phyloP scores from a whole-genome alignment of 805 yeast species.

The Schwanniomyces polymorphus region DNA sequence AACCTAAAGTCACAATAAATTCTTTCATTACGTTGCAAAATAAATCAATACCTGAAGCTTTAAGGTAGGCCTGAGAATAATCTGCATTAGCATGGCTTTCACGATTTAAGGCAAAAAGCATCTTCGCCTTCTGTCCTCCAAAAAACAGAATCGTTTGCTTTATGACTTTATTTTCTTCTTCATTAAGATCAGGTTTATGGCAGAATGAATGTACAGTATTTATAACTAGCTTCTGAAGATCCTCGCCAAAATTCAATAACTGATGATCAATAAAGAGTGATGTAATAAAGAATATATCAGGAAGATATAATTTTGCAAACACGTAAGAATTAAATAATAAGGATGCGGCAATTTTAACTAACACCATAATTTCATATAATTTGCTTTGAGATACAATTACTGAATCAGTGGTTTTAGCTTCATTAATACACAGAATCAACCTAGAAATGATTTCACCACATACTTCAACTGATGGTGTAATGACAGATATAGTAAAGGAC shows the following conservation, averaged over 20 bases:
- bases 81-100: conserved; percentile 41
- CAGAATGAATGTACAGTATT: conserved; percentile 71
- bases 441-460: conserved; percentile 64
- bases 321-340: conserved; percentile 69
- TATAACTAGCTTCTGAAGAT: conserved; percentile 59
- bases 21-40: conserved; percentile 56
- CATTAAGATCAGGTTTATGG: conserved; percentile 52
- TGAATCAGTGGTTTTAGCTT: conserved; percentile 44
- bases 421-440: conserved; percentile 53
- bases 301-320: conserved; percentile 62
- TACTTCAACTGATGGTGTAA: conserved; percentile 73
- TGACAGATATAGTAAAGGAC: conserved; percentile 60
- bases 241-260: conserved; percentile 56
- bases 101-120: conserved; percentile 70
- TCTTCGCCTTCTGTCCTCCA: conserved; percentile 63
- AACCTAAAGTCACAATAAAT: conserved; percentile 51
- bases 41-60: conserved; percentile 52
- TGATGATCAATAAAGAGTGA: conserved; percentile 59
- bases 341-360: conserved; percentile 62
- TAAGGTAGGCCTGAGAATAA: conserved; percentile 35
- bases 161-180: conserved; percentile 37
- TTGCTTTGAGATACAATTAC: conserved; percentile 42
- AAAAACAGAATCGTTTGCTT: conserved; percentile 47
- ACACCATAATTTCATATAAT: conserved; percentile 71
- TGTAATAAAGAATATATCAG: conserved; percentile 69